Evolutionary conservation across 805 yeast species (phyloP), one percentile per base, ranked within the genome.

Genomic region (Zygotorulaspora sp.): DNA sequence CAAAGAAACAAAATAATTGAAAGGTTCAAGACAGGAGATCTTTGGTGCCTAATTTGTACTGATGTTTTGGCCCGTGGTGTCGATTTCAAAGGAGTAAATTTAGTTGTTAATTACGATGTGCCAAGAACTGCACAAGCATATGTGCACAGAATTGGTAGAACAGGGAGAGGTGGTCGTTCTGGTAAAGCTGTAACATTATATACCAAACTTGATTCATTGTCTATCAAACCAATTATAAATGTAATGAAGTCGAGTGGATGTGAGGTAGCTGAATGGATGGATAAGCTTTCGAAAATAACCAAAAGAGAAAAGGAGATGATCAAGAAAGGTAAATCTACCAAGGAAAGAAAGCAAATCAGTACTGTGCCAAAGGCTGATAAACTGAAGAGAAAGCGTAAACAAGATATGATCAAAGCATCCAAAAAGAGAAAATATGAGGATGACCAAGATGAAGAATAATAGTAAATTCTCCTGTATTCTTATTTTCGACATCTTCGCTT

Each of bases 81-180:
- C 41, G 98, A 92, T 62, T 92, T 92, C 67, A 87, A 87, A 56
- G 97, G 97, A 38, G 90, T 92, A 34, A 92, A 89, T 56, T 61
- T 94, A 42, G 97, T 92, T 27, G 85, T 92, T 49, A 92, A 92
- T 64, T 92, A 92, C 61, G 99, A 92, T 63, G 95, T 92, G 9
- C 99, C 99, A 12, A 84, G 79, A 52, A 77, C 83, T 30, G 87
- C 97, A 1, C 97, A 90, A 62, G 82, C 96, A 0, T 92, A 92
- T 60, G 96, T 92, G 31, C 99, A 92, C 63, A 78, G 99, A 66
- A 86, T 92, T 53, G 99, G 99, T 63, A 83, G 99, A 71, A 90
- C 98, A 2, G 99, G 98, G 50, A 81, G 99, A 72, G 96, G 87
- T 37, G 96, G 95, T 1, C 77, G 83, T 43, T 54, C 65, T 6